These are phyloP conservation scores for Aureobasidium sp. DNA, from an alignment of 2,329 filamentous ascomycete genomes.

Conservation along the genomic window DNA sequence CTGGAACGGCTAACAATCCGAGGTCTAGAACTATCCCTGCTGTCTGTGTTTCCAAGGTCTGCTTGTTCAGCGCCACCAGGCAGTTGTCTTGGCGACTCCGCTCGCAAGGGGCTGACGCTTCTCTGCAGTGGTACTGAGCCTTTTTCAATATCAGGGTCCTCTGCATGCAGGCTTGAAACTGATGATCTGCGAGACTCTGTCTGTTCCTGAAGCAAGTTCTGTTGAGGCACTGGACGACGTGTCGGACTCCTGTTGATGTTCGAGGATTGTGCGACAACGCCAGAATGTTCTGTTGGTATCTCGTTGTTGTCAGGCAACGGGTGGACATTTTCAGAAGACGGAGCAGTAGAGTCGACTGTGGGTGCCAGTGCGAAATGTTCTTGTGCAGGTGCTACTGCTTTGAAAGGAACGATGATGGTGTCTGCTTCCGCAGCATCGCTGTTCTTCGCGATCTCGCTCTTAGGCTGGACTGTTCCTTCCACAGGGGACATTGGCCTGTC, in stretches of 20 bases:
- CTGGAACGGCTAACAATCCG: constrained; percentile 4
- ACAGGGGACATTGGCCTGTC: not conserved
- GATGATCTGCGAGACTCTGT: not conserved
- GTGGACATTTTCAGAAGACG: not conserved
- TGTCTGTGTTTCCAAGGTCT: not conserved
- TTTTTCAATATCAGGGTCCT: not conserved
- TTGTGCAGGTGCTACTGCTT: not conserved
- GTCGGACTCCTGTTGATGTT: constrained; percentile 1
- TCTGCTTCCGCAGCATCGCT: not conserved
- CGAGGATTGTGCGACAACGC: not conserved
- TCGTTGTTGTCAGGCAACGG: not conserved
- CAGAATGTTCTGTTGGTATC: not conserved
- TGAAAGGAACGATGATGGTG: not conserved
- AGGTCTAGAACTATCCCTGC: not conserved
- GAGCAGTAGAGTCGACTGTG: not conserved
- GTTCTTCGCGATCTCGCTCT: not conserved
- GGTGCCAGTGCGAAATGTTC: not conserved
- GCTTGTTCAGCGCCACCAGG: not conserved
- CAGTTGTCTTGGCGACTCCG: not conserved
- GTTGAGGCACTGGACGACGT: constrained; percentile 1
- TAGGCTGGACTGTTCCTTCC: not conserved
- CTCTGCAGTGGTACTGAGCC: not conserved
- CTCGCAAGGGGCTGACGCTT: not conserved
- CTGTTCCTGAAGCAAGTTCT: not conserved
- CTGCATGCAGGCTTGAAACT: not conserved